Evolutionary conservation across 148 eudicot genomes (phyloP), one percentile per base, ranked within the genome.

Genomic region (Rhododendron griersonianum): DNA sequence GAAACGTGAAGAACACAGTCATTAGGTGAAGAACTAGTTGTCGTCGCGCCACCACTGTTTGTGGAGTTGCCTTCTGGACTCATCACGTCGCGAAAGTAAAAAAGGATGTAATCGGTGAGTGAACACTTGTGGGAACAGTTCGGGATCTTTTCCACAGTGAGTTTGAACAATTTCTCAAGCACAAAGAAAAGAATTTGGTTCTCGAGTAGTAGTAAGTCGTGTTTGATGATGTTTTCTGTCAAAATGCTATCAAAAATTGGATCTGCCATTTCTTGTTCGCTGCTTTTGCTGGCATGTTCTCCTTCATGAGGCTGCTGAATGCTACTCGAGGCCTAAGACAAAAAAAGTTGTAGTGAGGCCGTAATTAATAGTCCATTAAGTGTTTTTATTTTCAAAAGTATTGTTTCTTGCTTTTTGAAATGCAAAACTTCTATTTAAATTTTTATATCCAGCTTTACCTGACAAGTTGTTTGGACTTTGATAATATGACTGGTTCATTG

Each of bases 171-270:
- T 16, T 25, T 69, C 5, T 47, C 16, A 69, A 83, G 78, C 48
- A 83, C 78, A 30, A 28, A 47, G 41, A 83, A 83, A 21, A 63
- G 85, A 48, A 83, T 16, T 10, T 83, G 85, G 61, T 83, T 83
- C 78, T 83, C 85, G 14, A 83, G 78, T 13, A 83, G 16, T 14
- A 83, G 37, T 44, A 83, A 47, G 63, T 28, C 85, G 2, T 30
- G 15, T 8, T 18, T 11, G 78, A 83, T 10, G 19, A 37, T 30
- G 1, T 2, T n/a, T 25, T 9, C 2, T 9, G 35, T 11, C 33
- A 7, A 67, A 25, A 67, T 67, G 35, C 5, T n/a, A 25, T 67
- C 15, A 0, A 25, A 25, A 67, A 67, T 11, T 0, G 74, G 33
- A 25, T 67, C 74, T n/a, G 28, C 28, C 73, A n/a, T n/a, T 67